Conservation (phyloP, 2,329 filamentous ascomycete species). For the Beauveria asiatica region DNA sequence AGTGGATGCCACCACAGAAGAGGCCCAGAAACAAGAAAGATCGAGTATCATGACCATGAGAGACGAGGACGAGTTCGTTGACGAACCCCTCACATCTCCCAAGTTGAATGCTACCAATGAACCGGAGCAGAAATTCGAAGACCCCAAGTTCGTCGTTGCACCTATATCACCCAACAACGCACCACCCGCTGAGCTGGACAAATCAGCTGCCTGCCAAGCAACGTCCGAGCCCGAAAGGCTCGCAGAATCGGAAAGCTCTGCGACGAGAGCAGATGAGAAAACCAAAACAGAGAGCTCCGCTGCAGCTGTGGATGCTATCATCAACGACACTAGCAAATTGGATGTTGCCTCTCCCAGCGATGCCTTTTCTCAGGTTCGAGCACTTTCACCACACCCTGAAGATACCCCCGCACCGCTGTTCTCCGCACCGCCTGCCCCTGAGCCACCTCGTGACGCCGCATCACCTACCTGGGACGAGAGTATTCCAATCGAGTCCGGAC, state of each 20-base stretch:
- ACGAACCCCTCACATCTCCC: slow-evolving; percentile 66
- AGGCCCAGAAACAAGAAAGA: slow-evolving; percentile 28
- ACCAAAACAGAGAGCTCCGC: slow-evolving; percentile 6
- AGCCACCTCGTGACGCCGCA: slow-evolving; percentile 20
- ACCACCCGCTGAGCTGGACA: slow-evolving; percentile 17
- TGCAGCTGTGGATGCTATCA: slow-evolving; percentile 6
- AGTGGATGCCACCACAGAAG: slow-evolving; percentile 63
- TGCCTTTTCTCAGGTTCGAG: slow-evolving; percentile 12
- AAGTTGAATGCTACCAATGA: slow-evolving; percentile 52
- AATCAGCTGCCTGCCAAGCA: slow-evolving; percentile 12
- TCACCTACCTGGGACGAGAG: neutral
- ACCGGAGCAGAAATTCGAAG: slow-evolving; percentile 43
- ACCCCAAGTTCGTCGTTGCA: slow-evolving; percentile 47
- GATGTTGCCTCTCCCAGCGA: slow-evolving; percentile 2
- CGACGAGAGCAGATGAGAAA: slow-evolving; percentile 13
- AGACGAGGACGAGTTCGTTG: slow-evolving; percentile 67
- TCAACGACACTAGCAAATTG: slow-evolving; percentile 2
- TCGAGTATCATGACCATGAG: slow-evolving; percentile 22
- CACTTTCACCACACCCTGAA: slow-evolving; percentile 49
- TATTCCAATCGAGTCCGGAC: neutral
- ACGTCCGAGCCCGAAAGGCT: neutral
- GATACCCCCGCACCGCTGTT: slow-evolving; percentile 60
- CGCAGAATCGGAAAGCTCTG: slow-evolving; percentile 10
- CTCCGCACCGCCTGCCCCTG: slow-evolving; percentile 23
- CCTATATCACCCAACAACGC: slow-evolving; percentile 46